phyloP scores from a whole-genome alignment of 441 rosid species.

The Aleurites moluccanus region DNA sequence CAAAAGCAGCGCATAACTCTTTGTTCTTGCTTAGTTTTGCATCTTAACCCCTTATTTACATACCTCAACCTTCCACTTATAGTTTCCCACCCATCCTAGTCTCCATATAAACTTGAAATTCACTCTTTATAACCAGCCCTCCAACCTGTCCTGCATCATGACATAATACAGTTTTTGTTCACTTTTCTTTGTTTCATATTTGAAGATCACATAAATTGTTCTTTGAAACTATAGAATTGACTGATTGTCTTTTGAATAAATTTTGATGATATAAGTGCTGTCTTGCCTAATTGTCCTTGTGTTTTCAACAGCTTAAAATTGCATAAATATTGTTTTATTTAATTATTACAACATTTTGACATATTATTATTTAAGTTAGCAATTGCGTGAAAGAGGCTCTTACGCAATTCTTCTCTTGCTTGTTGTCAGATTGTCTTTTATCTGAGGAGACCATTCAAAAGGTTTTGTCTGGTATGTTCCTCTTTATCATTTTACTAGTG shows the following conservation, averaged over 20 bases:
- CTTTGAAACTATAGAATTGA: neutral
- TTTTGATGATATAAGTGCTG: neutral
- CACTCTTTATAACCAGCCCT: no score
- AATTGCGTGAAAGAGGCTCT: constrained; percentile 1
- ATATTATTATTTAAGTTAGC: neutral
- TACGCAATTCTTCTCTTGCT: constrained; percentile 20
- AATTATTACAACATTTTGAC: neutral
- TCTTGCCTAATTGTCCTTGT: neutral
- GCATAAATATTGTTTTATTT: neutral
- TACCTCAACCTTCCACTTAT: no score
- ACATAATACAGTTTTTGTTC: neutral
- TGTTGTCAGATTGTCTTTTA: constrained; percentile 44
- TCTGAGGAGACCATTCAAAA: constrained; percentile 64
- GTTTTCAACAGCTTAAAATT: neutral
- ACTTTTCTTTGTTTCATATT: neutral
- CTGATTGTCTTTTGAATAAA: neutral
- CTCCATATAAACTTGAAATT: no score
- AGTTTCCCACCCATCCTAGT: no score
- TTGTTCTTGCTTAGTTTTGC: no score
- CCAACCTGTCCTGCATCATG: no score
- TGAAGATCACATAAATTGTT: neutral
- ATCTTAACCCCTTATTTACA: no score
- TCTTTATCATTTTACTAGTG: neutral
- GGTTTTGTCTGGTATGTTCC: constrained; percentile 56
- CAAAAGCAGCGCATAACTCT: no score